Percentiles rank a stretch among this genome's conserved stretches.
phyloP scores from a whole-genome alignment of 257 asterid genomes.

The Solanum pimpinellifolium region DNA sequence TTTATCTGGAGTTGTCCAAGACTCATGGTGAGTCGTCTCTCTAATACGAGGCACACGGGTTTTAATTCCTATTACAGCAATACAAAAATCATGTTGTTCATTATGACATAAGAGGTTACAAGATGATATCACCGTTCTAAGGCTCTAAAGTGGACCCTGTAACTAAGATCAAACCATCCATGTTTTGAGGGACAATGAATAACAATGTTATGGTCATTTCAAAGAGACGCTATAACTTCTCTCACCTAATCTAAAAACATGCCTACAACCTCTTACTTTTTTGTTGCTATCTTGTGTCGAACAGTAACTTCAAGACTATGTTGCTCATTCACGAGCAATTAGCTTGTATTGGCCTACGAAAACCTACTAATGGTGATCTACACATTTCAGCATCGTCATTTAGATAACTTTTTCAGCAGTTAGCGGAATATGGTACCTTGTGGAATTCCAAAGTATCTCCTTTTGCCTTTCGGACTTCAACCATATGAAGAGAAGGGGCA shows the following conservation, averaged over 20 bases:
- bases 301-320: not conserved
- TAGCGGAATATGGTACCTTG: constrained; percentile 30
- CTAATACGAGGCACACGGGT: not conserved
- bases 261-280: not conserved
- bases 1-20: not conserved
- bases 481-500: constrained; percentile 53
- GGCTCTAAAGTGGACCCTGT: not conserved
- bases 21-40: not conserved
- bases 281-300: not conserved
- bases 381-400: not conserved
- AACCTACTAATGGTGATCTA: not conserved
- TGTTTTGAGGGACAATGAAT: not conserved
- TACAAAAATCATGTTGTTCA: not conserved
- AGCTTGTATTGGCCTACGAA: not conserved
- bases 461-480: constrained; percentile 49
- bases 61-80: not conserved
- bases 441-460: constrained; percentile 60
- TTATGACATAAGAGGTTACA: not conserved
- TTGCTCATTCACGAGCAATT: not conserved
- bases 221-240: not conserved
- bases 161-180: not conserved
- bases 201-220: not conserved
- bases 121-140: not conserved
- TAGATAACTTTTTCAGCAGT: not conserved
- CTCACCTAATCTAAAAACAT: not conserved